A percentile compares a stretch with the other conserved stretches of the same genome.
phyloP scores from a whole-genome alignment of 345 rosid species.

The Citrus sinensis region DNA sequence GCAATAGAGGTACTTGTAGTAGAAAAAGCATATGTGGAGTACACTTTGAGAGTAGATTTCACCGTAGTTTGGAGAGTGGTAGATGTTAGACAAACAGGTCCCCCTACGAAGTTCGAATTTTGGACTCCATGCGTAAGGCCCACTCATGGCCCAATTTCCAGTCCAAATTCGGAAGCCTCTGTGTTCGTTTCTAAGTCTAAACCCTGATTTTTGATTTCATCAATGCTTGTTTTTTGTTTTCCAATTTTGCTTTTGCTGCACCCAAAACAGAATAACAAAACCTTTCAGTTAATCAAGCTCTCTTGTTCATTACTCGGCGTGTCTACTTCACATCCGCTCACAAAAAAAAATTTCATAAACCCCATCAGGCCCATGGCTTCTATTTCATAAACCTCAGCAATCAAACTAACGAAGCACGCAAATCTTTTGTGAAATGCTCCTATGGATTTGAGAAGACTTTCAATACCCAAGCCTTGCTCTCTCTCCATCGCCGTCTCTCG shows the following conservation, averaged over 20 bases:
- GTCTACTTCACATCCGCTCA: slow-evolving; percentile 33
- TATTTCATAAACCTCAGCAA: slow-evolving; percentile 1
- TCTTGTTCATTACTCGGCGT: slow-evolving; percentile 14
- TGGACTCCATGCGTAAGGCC: background rate
- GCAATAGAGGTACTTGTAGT: too few species aligned
- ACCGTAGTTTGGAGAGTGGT: too few species aligned
- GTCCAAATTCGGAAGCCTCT: background rate
- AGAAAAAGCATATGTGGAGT: too few species aligned
- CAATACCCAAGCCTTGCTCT: slow-evolving; percentile 25
- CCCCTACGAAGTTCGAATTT: background rate
- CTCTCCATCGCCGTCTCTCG: slow-evolving; percentile 28
- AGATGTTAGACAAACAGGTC: background rate
- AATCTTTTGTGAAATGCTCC: background rate
- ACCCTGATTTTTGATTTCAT: background rate
- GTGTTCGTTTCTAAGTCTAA: background rate
- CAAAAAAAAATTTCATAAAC: background rate
- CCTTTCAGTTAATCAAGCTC: background rate
- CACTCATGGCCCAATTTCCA: background rate
- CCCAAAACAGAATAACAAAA: slow-evolving; percentile 5
- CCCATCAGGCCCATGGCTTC: background rate
- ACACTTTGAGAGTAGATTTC: too few species aligned
- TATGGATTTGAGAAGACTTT: slow-evolving; percentile 61
- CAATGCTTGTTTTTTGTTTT: background rate
- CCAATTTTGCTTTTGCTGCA: background rate
- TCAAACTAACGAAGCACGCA: background rate